A percentile compares a stretch with the other conserved stretches of the same genome.
phyloP scores from a whole-genome alignment of 495 filamentous ascomycete species.

The Hypoxylon fragiforme region DNA sequence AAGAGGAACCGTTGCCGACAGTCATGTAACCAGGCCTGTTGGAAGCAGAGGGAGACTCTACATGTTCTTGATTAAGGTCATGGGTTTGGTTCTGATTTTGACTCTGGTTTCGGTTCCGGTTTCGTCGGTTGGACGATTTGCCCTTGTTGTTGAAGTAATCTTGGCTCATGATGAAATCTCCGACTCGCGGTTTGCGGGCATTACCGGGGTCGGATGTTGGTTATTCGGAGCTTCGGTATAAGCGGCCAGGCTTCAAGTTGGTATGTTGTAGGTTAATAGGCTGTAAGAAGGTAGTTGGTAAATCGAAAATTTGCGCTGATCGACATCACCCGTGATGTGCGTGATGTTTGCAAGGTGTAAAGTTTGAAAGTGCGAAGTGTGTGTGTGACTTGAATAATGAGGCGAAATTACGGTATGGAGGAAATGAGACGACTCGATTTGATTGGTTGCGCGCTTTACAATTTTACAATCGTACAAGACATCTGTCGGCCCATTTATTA shows the following conservation, averaged over 20 bases:
- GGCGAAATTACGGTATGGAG: conserved; percentile 25
- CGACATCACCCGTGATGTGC: background rate
- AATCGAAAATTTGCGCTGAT: background rate
- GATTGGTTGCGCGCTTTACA: conserved; percentile 11
- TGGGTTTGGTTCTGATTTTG: background rate
- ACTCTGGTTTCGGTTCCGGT: background rate
- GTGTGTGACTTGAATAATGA: too few relatives aligned
- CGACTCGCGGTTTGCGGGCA: conserved; percentile 16
- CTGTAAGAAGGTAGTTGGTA: background rate
- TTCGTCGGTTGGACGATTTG: conserved; percentile 37
- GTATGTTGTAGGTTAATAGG: background rate
- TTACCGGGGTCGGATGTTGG: conserved; percentile 1
- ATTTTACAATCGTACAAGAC: background rate
- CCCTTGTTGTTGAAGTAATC: conserved; percentile 61
- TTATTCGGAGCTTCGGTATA: background rate
- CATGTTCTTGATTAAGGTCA: conserved; percentile 6
- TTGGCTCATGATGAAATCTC: conserved; percentile 66
- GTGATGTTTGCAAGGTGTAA: background rate
- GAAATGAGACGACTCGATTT: background rate
- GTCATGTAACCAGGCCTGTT: conserved; percentile 76
- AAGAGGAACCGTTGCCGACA: conserved; percentile 79
- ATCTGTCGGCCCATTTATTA: background rate
- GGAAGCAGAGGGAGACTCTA: conserved; percentile 29
- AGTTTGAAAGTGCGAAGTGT: background rate
- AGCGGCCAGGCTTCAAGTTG: too few relatives aligned